Percentiles rank a stretch among this genome's conserved stretches.
Evolutionary conservation across 1,284 basidiomycete species (phyloP).

Genomic region (Irpex sp.): DNA sequence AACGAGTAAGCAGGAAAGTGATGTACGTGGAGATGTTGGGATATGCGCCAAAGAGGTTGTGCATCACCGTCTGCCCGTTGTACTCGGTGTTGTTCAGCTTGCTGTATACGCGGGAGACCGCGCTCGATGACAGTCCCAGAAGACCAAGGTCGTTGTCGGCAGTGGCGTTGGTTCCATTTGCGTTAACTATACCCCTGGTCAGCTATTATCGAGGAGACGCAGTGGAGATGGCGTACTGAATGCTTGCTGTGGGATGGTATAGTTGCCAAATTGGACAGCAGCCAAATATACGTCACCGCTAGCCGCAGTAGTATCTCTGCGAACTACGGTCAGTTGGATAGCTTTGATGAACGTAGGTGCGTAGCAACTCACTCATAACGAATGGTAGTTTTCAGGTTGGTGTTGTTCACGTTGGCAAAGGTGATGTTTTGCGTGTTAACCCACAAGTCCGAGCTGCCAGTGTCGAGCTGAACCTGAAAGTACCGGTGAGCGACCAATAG

Average conservation of each 20-base stretch:
- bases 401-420: background rate
- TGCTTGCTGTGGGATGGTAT: constrained; percentile 4
- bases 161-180: constrained; percentile 3
- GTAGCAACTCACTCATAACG: background rate
- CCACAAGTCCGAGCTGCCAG: background rate
- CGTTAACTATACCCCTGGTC: background rate
- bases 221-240: background rate
- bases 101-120: background rate
- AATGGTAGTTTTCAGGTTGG: background rate
- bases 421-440: background rate
- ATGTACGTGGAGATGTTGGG: constrained; percentile 1
- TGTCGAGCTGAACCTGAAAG: constrained; percentile 1
- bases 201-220: too few relatives aligned
- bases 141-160: background rate
- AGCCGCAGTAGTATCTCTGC: background rate
- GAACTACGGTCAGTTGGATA: background rate
- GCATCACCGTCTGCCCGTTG: background rate
- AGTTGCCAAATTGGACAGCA: constrained; percentile 6
- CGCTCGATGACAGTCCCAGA: constrained; percentile 5
- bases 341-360: background rate
- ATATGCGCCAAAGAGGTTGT: constrained; percentile 5
- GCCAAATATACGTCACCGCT: background rate
- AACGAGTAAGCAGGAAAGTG: constrained; percentile 6
- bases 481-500: background rate
- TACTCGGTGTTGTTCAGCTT: background rate